Evolutionary conservation across 495 filamentous ascomycete species (phyloP), one percentile per base, ranked within the genome.

Genomic region (Neurospora sublineolata): DNA sequence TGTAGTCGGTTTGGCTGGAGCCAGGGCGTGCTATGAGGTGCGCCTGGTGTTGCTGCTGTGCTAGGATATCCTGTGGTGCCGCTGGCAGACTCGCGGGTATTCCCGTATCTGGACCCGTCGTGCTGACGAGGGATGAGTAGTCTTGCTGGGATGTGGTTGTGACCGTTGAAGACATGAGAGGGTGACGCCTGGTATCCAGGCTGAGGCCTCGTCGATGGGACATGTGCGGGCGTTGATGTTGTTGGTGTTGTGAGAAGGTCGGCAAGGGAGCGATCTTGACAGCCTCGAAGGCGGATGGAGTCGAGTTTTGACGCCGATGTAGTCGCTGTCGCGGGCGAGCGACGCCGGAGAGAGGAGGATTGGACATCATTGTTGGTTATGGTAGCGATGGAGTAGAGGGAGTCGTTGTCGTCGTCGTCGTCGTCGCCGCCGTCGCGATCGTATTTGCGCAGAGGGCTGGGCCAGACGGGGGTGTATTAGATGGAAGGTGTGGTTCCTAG

Each of bases 251-350:
- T 77, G 80, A 75, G 73, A 87, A 86, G 72, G 84, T 85, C 74
- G 87, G 85, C 76, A 90, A 84, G 81, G 83, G 86, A 68, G 82
- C 80, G 76, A 88, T 86, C 85, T 90, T 90, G 71, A 85, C 83
- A 69, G 86, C 86, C 78, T 92, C 90, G 81, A 90, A 91, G 75
- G 85, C 86, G 72, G 87, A 87, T 71, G 93, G 93, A 77, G 92
- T 95, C 76, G 93, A 97, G 77, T 93, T 90, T 84, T 94, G 93
- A 80, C 93, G 92, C 78, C 92, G 88, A 82, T 97, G 93, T 84
- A 88, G 88, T 79, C 88, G 87, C 77, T 88, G 88, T 81, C 89
- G 90, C 76, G 85, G 83, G 74, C 92, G 88, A 81, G 91, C 84
- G 83, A 82, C 88, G 80, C 85, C 87, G 70, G 83, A 83, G 11